Evolutionary conservation across 306 rosid genomes (phyloP).

Genomic region (Cicer chorassanicum): DNA sequence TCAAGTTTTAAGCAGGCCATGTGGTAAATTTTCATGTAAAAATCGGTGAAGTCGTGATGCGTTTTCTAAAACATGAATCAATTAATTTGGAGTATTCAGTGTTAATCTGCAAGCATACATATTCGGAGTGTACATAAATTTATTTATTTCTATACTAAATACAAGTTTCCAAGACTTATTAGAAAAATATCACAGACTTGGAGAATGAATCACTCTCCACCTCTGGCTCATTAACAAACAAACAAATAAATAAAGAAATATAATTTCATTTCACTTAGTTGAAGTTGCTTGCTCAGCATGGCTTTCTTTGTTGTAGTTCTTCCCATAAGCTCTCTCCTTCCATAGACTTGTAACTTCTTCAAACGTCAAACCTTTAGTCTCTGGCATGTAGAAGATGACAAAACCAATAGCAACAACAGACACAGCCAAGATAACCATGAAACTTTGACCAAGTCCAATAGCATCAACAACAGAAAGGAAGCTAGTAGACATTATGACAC

Average conservation of each 20-base stretch:
- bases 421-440: constrained; percentile 59
- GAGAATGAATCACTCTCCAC: constrained; percentile 2
- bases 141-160: no score
- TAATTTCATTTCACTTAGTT: not conserved
- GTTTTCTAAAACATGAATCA: no score
- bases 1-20: no score
- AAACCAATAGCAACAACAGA: constrained; percentile 55
- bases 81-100: no score
- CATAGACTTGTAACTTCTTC: constrained; percentile 67
- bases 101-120: no score
- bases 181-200: not conserved
- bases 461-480: constrained; percentile 66
- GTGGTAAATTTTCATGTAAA: no score
- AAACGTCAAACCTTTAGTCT: constrained; percentile 72
- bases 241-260: no score
- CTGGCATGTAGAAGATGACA: constrained; percentile 59
- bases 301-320: constrained; percentile 40
- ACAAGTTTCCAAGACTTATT: not conserved
- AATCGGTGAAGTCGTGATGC: no score
- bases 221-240: not conserved
- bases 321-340: constrained; percentile 75
- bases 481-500: constrained; percentile 63
- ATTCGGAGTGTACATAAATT: no score
- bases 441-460: constrained; percentile 63
- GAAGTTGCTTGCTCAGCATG: constrained; percentile 48